Percentiles rank a stretch among this genome's conserved stretches.
These are phyloP conservation scores for Guillardia theta DNA, from an alignment of 78 protist species.

Conservation along the genomic window DNA sequence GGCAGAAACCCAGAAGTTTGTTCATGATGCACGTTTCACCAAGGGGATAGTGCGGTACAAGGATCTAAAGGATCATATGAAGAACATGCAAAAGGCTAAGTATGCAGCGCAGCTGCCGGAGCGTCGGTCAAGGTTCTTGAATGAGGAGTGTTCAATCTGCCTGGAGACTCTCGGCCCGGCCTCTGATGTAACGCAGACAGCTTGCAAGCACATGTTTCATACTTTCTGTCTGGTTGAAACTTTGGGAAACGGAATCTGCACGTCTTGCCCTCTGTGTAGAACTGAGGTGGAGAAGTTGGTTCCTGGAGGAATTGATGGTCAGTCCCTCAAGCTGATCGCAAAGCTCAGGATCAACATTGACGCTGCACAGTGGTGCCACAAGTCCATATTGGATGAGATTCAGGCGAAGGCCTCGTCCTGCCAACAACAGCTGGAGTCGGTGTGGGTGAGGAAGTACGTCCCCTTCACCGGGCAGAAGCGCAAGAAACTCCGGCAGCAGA, in stretches of 20 bases:
- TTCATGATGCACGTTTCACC: background rate
- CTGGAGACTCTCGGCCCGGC: background rate
- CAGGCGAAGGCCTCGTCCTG: background rate
- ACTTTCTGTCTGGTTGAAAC: background rate
- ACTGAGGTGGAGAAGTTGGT: constrained; percentile 2
- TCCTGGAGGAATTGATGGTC: background rate
- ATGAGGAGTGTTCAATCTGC: background rate
- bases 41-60: constrained; percentile 15
- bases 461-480: background rate
- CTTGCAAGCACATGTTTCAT: background rate
- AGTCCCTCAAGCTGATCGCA: background rate
- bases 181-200: background rate
- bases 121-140: background rate
- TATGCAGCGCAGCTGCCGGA: background rate
- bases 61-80: background rate
- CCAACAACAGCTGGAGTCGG: background rate
- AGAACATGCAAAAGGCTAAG: background rate
- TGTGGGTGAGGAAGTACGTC: background rate
- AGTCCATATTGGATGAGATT: background rate
- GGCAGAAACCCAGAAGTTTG: background rate
- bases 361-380: constrained; percentile 24
- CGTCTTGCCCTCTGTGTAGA: background rate
- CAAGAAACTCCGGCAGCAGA: background rate
- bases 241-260: background rate
- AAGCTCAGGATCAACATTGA: background rate